These are phyloP conservation scores for Pochonia chlamydosporia DNA, from an alignment of 2,329 filamentous ascomycete genomes.

Conservation along the genomic window DNA sequence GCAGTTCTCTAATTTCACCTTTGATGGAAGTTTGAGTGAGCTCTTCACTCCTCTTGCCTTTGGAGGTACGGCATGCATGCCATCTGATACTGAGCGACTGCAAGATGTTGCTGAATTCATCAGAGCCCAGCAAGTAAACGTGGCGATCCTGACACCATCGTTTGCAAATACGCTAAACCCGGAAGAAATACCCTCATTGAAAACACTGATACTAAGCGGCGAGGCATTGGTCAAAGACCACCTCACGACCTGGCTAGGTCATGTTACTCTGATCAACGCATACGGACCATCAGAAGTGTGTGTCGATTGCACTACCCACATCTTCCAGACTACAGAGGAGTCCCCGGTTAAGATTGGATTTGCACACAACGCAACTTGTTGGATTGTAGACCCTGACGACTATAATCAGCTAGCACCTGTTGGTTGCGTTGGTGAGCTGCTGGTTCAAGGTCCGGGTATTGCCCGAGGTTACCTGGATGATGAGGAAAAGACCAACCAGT, in stretches of 20 bases:
- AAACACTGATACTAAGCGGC: conserved; percentile 1
- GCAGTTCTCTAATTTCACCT: conserved; percentile 2
- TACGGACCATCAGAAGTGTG: too few species aligned
- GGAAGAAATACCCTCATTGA: neutral
- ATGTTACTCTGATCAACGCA: too few species aligned
- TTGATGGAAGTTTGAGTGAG: conserved; percentile 2
- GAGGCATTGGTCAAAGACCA: too few species aligned
- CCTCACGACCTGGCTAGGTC: too few species aligned
- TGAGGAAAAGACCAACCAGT: conserved; percentile 13
- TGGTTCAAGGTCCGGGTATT: conserved; percentile 20
- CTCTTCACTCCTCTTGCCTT: neutral
- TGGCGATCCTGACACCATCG: conserved; percentile 1
- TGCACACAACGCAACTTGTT: conserved; percentile 8
- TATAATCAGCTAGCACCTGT: conserved; percentile 12
- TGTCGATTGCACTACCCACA: too few species aligned
- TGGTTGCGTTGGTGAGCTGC: conserved; percentile 19
- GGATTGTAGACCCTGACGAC: conserved; percentile 16
- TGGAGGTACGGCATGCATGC: neutral
- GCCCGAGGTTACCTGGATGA: conserved; percentile 18
- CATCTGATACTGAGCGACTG: neutral
- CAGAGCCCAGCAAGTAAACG: neutral
- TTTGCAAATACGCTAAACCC: neutral
- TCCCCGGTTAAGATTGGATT: neutral
- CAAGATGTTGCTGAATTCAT: conserved; percentile 1
- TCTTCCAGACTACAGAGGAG: too few species aligned